Evolutionary conservation across 108 stramenopile genomes (phyloP), one percentile per base, ranked within the genome.

Genomic region (Skeletonema costatum): DNA sequence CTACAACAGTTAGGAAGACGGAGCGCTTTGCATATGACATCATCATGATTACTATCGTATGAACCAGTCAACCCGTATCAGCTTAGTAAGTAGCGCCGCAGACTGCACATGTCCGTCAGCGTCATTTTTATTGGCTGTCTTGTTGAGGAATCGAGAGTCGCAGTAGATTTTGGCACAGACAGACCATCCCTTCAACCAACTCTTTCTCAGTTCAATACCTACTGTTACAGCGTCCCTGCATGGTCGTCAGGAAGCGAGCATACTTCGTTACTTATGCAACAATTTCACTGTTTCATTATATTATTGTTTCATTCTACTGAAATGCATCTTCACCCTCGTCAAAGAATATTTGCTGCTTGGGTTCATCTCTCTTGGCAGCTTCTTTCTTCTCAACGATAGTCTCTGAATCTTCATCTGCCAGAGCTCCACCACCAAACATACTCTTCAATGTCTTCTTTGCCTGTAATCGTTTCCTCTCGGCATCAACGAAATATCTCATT

Each of bases 381-480:
- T 32, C 68, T 58, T 63, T 31, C 33, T 29, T 56, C 60, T 39
- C 70, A 71, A 60, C 70, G 10, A 39, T n/a, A n/a, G 36, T 12
- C 19, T 53, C 25, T 13, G 21, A 32, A 19, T 68, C 65, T 65
- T 58, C 46, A 8, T 62, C 53, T 41, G 64, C 36, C 32, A 60
- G 21, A 32, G 59, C 33, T n/a, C 39, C 42, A 3, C 68, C 73
- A 13, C 80, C 76, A 79, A 95, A 93, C 75, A 92, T 80, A 66
- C 81, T 82, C 81, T 82, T 68, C 67, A 95, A 70, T 32, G 75
- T 86, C 74, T 89, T 91, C 61, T 90, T 92, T 5, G 94, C 89
- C 25, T 75, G 64, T 44, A 95, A 70, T n/a, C 94, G 74, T 60
- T 81, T 85, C 51, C 83, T 84, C 74, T 95, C 94, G 2, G 89